These are phyloP conservation scores for Apiotrichum sp. DNA, from an alignment of 1,284 basidiomycete genomes.

Conservation along the genomic window DNA sequence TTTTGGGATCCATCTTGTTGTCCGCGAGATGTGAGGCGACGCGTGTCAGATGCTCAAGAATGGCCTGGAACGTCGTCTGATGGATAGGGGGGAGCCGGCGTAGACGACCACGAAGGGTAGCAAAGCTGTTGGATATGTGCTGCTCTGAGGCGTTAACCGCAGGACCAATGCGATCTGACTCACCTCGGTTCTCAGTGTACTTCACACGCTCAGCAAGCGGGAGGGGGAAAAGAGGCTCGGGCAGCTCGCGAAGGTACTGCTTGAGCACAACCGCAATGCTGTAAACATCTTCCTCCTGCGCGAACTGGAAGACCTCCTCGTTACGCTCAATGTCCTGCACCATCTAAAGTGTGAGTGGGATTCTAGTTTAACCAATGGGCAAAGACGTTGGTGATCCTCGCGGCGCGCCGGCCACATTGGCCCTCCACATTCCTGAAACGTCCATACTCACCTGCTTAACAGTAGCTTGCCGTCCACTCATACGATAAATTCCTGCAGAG, in stretches of 20 bases:
- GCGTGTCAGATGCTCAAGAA: slow-evolving; percentile 82
- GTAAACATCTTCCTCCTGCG: slow-evolving; percentile 72
- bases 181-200: slow-evolving; percentile 69
- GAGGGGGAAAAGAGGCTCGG: slow-evolving; percentile 86
- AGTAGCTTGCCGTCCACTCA: slow-evolving; percentile 68
- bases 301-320: slow-evolving; percentile 76
- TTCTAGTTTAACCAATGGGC: too few species aligned
- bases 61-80: slow-evolving; percentile 75
- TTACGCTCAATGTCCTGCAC: slow-evolving; percentile 85
- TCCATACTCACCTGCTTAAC: slow-evolving; percentile 63
- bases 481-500: slow-evolving; percentile 63
- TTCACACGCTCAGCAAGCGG: slow-evolving; percentile 75
- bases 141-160: slow-evolving; percentile 50
- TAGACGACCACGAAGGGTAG: slow-evolving; percentile 69
- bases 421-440: too few species aligned
- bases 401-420: too few species aligned
- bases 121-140: slow-evolving; percentile 65
- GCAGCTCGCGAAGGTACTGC: slow-evolving; percentile 77
- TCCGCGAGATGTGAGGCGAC: slow-evolving; percentile 63
- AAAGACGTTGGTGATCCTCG: too few species aligned
- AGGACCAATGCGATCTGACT: neutral
- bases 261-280: slow-evolving; percentile 88
- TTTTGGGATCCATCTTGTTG: slow-evolving; percentile 84
- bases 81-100: slow-evolving; percentile 78
- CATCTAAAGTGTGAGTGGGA: slow-evolving; percentile 52